A percentile compares a stretch with the other conserved stretches of the same genome.
phyloP scores from a whole-genome alignment of 345 rosid species.

The Balakata baccata region DNA sequence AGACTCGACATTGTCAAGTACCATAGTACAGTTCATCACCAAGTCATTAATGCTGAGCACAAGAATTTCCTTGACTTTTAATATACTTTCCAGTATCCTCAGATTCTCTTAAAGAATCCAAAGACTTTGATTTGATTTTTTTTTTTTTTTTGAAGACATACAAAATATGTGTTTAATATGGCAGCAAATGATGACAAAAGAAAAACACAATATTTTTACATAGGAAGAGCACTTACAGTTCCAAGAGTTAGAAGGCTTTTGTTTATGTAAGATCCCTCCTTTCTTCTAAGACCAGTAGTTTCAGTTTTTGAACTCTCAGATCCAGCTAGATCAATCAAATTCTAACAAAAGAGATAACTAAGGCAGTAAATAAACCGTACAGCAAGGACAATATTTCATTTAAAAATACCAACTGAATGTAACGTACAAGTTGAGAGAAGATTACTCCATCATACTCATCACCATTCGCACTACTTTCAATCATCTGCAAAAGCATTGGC shows the following conservation, averaged over 20 bases:
- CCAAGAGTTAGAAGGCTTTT: conserved; percentile 99
- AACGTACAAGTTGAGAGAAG: conserved; percentile 93
- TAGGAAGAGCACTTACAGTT: conserved; percentile 55
- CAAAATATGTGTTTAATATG: not conserved
- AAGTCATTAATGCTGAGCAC: conserved; percentile 2
- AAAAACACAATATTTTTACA: not conserved
- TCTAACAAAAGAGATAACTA: conserved; percentile 46
- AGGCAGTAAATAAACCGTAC: conserved; percentile 11
- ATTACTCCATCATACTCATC: conserved; percentile 98
- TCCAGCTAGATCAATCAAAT: conserved; percentile 98
- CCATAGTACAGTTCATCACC: not conserved
- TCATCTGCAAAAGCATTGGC: conserved; percentile 65
- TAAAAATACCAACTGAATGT: conserved; percentile 19
- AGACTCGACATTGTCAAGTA: not conserved
- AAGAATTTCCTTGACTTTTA: conserved; percentile 4
- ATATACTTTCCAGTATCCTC: conserved; percentile 5
- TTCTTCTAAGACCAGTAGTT: conserved; percentile 94
- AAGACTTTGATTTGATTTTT: too few species aligned
- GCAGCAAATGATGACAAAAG: not conserved
- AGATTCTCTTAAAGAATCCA: not conserved
- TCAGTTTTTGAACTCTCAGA: conserved; percentile 99
- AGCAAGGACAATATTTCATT: conserved; percentile 5
- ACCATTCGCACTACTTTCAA: conserved; percentile 88
- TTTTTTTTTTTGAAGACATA: not conserved
- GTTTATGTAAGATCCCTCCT: conserved; percentile 98